These are phyloP conservation scores for Boletus sp. DNA, from an alignment of 768 basidiomycete genomes.

Conservation along the genomic window DNA sequence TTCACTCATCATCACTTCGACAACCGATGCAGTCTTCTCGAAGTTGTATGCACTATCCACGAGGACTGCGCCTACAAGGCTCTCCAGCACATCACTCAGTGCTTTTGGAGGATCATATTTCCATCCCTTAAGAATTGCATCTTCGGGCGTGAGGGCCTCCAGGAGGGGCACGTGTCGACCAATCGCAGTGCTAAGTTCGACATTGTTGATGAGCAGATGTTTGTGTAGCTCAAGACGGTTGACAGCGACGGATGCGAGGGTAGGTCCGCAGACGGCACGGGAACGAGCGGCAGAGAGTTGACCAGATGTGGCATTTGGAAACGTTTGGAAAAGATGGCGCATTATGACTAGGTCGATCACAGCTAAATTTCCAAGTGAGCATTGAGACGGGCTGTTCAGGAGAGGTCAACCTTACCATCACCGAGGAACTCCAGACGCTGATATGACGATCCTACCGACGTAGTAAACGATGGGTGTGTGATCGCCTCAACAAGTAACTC, in stretches of 20 bases:
- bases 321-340: slow-evolving; percentile 67
- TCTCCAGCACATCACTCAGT: slow-evolving; percentile 82
- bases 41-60: slow-evolving; percentile 78
- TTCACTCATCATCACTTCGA: slow-evolving; percentile 64
- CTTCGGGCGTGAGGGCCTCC: slow-evolving; percentile 49
- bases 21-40: slow-evolving; percentile 60
- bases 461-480: slow-evolving; percentile 79
- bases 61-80: slow-evolving; percentile 78
- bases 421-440: slow-evolving; percentile 88
- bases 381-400: not conserved
- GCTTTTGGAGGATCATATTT: slow-evolving; percentile 84
- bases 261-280: slow-evolving; percentile 70
- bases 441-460: slow-evolving; percentile 60
- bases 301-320: slow-evolving; percentile 69
- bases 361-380: slow-evolving; percentile 40
- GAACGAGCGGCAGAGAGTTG: slow-evolving; percentile 71
- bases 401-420: slow-evolving; percentile 59
- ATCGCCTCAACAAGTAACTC: slow-evolving; percentile 71
- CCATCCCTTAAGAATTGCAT: slow-evolving; percentile 73
- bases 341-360: slow-evolving; percentile 71
- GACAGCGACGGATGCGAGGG: slow-evolving; percentile 69
- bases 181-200: slow-evolving; percentile 67
- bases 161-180: slow-evolving; percentile 59
- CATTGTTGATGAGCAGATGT: slow-evolving; percentile 64
- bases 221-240: slow-evolving; percentile 66